A percentile compares a stretch with the other conserved stretches of the same genome.
Evolutionary conservation across 495 filamentous ascomycete genomes (phyloP).

Genomic region (Xylaria telfairii): DNA sequence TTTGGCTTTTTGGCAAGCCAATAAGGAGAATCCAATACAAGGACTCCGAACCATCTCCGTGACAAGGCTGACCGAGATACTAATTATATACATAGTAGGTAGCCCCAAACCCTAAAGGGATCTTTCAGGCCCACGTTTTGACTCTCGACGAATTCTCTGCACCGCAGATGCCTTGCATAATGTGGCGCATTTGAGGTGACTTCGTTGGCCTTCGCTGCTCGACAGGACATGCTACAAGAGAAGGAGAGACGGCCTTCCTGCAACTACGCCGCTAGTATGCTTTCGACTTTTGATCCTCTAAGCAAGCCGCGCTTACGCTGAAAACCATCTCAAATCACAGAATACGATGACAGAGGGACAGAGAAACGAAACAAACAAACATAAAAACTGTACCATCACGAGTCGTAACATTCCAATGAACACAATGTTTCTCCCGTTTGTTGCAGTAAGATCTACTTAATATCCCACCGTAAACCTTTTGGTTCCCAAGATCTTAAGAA

Average conservation of each 20-base stretch:
- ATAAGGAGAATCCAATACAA: background rate
- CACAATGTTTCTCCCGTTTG: too few species aligned
- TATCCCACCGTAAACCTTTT: background rate
- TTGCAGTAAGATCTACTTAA: background rate
- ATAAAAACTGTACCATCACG: background rate
- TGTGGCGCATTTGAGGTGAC: slow-evolving; percentile 1
- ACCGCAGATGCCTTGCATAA: background rate
- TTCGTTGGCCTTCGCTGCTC: background rate
- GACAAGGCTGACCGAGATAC: background rate
- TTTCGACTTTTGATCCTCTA: background rate
- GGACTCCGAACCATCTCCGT: slow-evolving; percentile 8
- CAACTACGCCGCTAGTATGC: background rate
- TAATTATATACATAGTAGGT: background rate
- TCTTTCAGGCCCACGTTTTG: background rate
- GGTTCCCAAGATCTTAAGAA: background rate
- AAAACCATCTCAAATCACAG: background rate
- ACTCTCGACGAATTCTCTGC: background rate
- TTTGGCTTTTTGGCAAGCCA: background rate
- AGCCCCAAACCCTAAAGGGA: background rate
- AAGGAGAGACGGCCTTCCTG: background rate
- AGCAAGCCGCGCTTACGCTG: background rate
- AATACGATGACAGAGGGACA: background rate
- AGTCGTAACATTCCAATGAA: background rate
- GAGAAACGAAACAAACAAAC: background rate
- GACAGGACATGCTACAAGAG: background rate